Percentiles rank a stretch among this genome's conserved stretches.
Conservation (phyloP, 495 filamentous ascomycete genomes). For the Aspergillus avenaceus region DNA sequence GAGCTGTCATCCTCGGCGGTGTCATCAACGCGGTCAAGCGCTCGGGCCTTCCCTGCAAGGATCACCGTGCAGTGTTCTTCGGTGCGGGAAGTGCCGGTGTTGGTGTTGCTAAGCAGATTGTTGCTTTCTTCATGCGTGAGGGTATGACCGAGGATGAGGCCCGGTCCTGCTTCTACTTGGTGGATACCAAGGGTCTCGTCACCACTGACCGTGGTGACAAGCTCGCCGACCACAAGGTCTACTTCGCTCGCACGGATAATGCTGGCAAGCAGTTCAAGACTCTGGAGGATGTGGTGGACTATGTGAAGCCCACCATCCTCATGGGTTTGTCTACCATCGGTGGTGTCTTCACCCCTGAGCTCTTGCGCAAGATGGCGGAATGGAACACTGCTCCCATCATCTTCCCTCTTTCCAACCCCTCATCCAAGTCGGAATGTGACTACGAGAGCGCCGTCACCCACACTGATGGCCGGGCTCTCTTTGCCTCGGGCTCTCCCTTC, state of each 20-base stretch:
- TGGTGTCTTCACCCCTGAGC: slow-evolving; percentile 86
- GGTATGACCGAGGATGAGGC: slow-evolving; percentile 92
- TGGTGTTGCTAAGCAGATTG: slow-evolving; percentile 94
- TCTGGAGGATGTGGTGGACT: slow-evolving; percentile 88
- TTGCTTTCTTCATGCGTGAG: slow-evolving; percentile 90
- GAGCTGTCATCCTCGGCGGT: slow-evolving; percentile 89
- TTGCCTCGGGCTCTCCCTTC: slow-evolving; percentile 95
- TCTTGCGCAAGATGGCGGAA: slow-evolving; percentile 79
- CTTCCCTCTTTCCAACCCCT: slow-evolving; percentile 93
- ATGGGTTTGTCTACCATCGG: slow-evolving; percentile 93
- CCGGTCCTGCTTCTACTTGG: slow-evolving; percentile 89
- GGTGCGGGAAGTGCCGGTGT: slow-evolving; percentile 94
- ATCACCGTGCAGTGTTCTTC: slow-evolving; percentile 93
- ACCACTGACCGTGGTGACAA: slow-evolving; percentile 91
- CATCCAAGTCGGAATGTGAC: slow-evolving; percentile 94
- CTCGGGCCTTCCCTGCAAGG: slow-evolving; percentile 79
- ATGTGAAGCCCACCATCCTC: slow-evolving; percentile 89
- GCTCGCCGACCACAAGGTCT: slow-evolving; percentile 94
- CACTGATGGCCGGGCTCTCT: slow-evolving; percentile 87
- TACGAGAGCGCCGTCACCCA: slow-evolving; percentile 85
- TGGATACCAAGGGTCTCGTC: slow-evolving; percentile 94
- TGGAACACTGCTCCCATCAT: slow-evolving; percentile 80
- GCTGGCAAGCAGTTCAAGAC: slow-evolving; percentile 82
- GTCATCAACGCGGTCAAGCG: slow-evolving; percentile 92
- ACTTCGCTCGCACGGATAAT: slow-evolving; percentile 93